These are phyloP conservation scores for Phoma herbarum DNA, from an alignment of 2,329 filamentous ascomycete genomes.

Conservation along the genomic window DNA sequence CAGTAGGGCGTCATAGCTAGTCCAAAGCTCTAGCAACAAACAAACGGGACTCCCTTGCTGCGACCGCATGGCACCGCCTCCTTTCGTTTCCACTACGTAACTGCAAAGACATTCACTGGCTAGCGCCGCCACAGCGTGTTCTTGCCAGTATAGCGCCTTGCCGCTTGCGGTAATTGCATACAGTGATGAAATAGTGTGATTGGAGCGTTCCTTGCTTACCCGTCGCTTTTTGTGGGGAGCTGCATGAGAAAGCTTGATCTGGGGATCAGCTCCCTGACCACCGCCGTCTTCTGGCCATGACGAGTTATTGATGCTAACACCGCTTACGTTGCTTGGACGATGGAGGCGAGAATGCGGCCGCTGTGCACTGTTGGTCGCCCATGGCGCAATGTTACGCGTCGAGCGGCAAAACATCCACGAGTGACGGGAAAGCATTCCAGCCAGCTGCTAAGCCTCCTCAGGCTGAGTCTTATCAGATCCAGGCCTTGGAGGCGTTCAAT, in stretches of 20 bases:
- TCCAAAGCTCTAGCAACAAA: slow-evolving; percentile 34
- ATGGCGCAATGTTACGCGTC: slow-evolving; percentile 25
- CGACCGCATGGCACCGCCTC: slow-evolving; percentile 37
- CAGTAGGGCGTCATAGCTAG: slow-evolving; percentile 26
- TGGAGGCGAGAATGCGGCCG: slow-evolving; percentile 24
- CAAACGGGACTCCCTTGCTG: slow-evolving; percentile 31
- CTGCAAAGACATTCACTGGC: slow-evolving; percentile 27
- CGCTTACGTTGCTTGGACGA: slow-evolving; percentile 29
- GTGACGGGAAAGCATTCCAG: slow-evolving; percentile 23
- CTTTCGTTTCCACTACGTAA: slow-evolving; percentile 34
- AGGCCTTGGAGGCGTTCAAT: slow-evolving; percentile 12
- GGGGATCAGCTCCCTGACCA: slow-evolving; percentile 26
- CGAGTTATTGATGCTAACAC: slow-evolving; percentile 28
- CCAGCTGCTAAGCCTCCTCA: slow-evolving; percentile 20
- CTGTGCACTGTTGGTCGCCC: slow-evolving; percentile 15
- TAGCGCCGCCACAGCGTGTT: slow-evolving; percentile 36
- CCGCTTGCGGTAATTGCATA: slow-evolving; percentile 28
- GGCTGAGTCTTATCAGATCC: slow-evolving; percentile 15
- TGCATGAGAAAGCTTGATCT: slow-evolving; percentile 29
- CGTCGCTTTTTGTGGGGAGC: slow-evolving; percentile 21
- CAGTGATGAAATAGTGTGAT: slow-evolving; percentile 17
- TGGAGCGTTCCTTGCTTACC: slow-evolving; percentile 33
- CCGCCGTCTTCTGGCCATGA: slow-evolving; percentile 26
- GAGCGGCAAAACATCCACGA: slow-evolving; percentile 20
- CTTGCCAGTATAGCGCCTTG: slow-evolving; percentile 12